phyloP scores from a whole-genome alignment of 805 yeast genomes.

The Saccharomyces jurei region DNA sequence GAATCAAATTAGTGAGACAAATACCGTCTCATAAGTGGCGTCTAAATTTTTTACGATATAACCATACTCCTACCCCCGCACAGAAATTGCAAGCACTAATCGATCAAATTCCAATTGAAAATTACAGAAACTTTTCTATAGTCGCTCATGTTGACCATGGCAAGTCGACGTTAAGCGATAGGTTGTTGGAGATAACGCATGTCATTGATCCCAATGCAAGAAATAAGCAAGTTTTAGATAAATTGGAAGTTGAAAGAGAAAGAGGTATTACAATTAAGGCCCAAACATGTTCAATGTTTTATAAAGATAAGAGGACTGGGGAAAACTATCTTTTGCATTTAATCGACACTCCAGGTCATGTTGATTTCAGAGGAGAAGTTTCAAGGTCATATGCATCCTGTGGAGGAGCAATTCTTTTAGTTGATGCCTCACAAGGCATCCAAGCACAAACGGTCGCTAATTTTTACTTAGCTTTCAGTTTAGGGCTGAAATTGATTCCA shows the following conservation, averaged over 20 bases:
- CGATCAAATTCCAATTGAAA: slow-evolving; percentile 68
- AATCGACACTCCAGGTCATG: slow-evolving; percentile 98
- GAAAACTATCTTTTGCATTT: slow-evolving; percentile 78
- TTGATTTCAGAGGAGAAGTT: slow-evolving; percentile 84
- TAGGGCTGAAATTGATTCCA: slow-evolving; percentile 76
- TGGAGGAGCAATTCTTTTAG: slow-evolving; percentile 83
- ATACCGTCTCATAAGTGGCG: not conserved
- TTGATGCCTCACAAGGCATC: slow-evolving; percentile 93
- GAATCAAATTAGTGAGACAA: not conserved
- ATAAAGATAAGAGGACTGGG: slow-evolving; percentile 44
- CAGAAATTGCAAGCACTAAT: slow-evolving; percentile 46
- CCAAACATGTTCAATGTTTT: slow-evolving; percentile 92
- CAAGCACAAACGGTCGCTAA: slow-evolving; percentile 99
- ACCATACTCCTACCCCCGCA: slow-evolving; percentile 5
- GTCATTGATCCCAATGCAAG: slow-evolving; percentile 42
- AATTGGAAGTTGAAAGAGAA: slow-evolving; percentile 89
- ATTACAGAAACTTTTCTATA: slow-evolving; percentile 84
- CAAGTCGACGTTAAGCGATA: slow-evolving; percentile 81
- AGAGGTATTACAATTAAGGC: slow-evolving; percentile 96
- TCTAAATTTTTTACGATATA: not conserved
- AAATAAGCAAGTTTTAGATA: slow-evolving; percentile 84
- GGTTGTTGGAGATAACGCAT: slow-evolving; percentile 80
- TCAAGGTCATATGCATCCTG: slow-evolving; percentile 92
- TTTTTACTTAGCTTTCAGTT: slow-evolving; percentile 79
- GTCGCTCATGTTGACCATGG: slow-evolving; percentile 95